Evolutionary conservation across 768 basidiomycete genomes (phyloP).

Genomic region (Cubamyces lactineus): DNA sequence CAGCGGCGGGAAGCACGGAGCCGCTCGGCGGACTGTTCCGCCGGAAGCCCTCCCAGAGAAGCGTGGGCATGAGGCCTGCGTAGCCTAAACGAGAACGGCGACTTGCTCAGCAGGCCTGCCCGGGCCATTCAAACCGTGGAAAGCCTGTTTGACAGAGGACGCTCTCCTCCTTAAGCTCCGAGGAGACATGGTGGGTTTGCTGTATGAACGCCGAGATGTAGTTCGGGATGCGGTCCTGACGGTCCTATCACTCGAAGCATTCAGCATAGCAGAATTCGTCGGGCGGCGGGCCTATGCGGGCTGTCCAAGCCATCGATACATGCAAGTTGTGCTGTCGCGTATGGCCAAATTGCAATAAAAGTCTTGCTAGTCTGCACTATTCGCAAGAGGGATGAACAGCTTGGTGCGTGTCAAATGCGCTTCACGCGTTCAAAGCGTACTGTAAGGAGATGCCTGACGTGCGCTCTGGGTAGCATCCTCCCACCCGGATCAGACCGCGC

Average conservation of each 20-base stretch:
- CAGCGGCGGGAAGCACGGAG: constrained; percentile 25
- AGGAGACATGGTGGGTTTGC: constrained; percentile 17
- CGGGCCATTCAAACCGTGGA: constrained; percentile 17
- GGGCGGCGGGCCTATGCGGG: too few species aligned
- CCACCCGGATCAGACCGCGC: too few species aligned
- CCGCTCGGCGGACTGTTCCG: constrained; percentile 20
- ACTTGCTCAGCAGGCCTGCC: constrained; percentile 20
- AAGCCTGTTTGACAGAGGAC: constrained; percentile 16
- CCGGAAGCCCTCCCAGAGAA: constrained; percentile 7
- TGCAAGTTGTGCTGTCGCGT: background rate
- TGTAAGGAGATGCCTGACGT: background rate
- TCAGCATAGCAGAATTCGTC: too few species aligned
- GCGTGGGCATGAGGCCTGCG: constrained; percentile 14
- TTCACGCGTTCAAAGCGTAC: constrained; percentile 2
- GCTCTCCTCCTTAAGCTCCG: constrained; percentile 11
- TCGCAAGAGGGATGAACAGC: background rate
- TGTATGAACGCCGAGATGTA: constrained; percentile 12
- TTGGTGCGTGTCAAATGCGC: background rate
- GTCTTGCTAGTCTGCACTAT: background rate
- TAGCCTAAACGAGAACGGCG: constrained; percentile 20
- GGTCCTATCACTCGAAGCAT: background rate
- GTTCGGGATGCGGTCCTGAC: constrained; percentile 20
- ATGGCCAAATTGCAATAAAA: background rate
- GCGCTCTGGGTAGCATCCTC: too few species aligned
- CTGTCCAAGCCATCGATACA: background rate